Evolutionary conservation across 1,284 basidiomycete species (phyloP).

Genomic region (Apiotrichum veenhuisii): DNA sequence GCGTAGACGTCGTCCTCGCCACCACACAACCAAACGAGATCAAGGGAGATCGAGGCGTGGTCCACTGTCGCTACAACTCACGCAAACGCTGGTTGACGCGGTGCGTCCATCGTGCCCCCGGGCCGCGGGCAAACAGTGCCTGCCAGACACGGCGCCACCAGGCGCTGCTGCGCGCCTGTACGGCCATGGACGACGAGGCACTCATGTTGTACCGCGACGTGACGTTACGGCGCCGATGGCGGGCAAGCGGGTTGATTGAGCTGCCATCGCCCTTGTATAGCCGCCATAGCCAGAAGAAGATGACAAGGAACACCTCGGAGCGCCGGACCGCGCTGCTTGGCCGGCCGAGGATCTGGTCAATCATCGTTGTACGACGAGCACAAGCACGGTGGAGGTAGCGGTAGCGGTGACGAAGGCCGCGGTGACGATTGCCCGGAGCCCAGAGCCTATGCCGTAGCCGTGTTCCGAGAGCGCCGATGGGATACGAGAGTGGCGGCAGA

Average conservation of each 20-base stretch:
- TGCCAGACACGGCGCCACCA: slow-evolving; percentile 29
- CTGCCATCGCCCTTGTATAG: slow-evolving; percentile 65
- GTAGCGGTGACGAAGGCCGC: no score
- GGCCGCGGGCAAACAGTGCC: slow-evolving; percentile 31
- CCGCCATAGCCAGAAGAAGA: slow-evolving; percentile 84
- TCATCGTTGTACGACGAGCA: no score
- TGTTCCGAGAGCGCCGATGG: no score
- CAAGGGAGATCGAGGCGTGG: no score
- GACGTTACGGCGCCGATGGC: neutral
- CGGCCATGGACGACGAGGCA: neutral
- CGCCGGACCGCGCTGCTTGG: slow-evolving; percentile 73
- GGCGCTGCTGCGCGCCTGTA: neutral
- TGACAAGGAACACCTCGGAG: slow-evolving; percentile 73
- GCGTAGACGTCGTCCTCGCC: neutral
- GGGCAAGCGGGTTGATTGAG: slow-evolving; percentile 38
- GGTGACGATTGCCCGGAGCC: no score
- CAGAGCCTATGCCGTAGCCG: no score
- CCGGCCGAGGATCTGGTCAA: slow-evolving; percentile 75
- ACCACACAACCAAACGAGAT: no score
- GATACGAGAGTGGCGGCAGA: no score
- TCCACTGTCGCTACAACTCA: slow-evolving; percentile 27
- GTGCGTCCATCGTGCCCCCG: slow-evolving; percentile 36
- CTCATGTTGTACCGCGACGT: neutral
- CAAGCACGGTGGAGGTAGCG: no score
- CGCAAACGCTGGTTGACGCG: slow-evolving; percentile 43